Evolutionary conservation across 2,329 filamentous ascomycete species (phyloP).

Genomic region (Mycosphaerelloides madeirae): DNA sequence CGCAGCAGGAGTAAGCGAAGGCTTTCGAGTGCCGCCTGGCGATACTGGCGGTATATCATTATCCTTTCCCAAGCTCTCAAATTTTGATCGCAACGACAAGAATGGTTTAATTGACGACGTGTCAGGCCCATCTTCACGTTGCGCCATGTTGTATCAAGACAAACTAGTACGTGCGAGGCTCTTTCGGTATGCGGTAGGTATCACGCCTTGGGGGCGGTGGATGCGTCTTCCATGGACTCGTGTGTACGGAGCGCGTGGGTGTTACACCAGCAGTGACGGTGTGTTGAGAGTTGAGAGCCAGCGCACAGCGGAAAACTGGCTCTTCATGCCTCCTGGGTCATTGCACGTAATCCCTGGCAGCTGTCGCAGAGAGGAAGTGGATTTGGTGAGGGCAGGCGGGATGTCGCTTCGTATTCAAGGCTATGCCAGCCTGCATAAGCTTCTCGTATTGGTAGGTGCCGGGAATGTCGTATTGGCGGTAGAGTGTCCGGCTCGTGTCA

Average conservation of each 20-base stretch:
- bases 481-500: too few species aligned
- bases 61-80: constrained; percentile 62
- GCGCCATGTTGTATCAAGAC: constrained; percentile 15
- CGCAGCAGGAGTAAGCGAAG: constrained; percentile 6
- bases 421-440: neutral
- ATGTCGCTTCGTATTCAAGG: neutral
- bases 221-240: neutral
- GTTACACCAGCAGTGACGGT: too few species aligned
- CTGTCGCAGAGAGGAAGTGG: neutral
- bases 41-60: constrained; percentile 18
- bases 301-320: constrained; percentile 5
- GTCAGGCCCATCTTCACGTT: constrained; percentile 59
- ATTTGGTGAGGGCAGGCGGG: neutral
- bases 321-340: constrained; percentile 9
- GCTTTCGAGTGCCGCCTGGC: constrained; percentile 2
- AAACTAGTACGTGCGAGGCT: neutral
- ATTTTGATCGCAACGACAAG: constrained; percentile 73
- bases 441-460: too few species aligned
- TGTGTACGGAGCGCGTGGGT: too few species aligned
- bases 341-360: constrained; percentile 14
- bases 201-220: constrained; percentile 3
- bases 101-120: constrained; percentile 77
- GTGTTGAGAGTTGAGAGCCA: too few species aligned
- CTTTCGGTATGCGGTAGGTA: neutral
- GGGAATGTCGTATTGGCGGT: too few species aligned